phyloP scores from a whole-genome alignment of 805 yeast species.

The Lachancea meyersii region DNA sequence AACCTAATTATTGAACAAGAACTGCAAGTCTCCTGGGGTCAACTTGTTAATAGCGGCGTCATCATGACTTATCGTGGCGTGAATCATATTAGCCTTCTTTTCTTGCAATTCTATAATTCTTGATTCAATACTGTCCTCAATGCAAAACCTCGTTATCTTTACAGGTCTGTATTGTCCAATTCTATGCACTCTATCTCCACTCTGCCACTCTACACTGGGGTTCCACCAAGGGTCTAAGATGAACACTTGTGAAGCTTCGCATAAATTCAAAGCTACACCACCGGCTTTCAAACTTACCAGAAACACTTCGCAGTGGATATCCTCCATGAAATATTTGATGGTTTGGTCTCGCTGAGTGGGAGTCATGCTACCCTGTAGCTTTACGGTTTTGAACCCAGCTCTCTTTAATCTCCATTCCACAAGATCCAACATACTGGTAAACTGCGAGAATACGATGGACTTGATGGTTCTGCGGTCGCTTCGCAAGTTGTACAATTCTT shows the following conservation, averaged over 20 bases:
- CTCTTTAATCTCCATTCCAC: slow-evolving; percentile 93
- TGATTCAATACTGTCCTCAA: slow-evolving; percentile 94
- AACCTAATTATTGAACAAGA: slow-evolving; percentile 72
- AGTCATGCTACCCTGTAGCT: slow-evolving; percentile 94
- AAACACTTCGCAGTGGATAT: slow-evolving; percentile 86
- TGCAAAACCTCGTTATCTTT: slow-evolving; percentile 82
- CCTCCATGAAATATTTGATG: slow-evolving; percentile 86
- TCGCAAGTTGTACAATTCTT: slow-evolving; percentile 80
- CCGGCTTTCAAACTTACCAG: slow-evolving; percentile 95
- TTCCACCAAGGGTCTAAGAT: slow-evolving; percentile 99
- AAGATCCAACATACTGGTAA: slow-evolving; percentile 91
- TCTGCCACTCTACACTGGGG: slow-evolving; percentile 97
- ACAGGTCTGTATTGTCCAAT: slow-evolving; percentile 96
- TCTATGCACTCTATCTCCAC: slow-evolving; percentile 96
- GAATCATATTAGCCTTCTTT: slow-evolving; percentile 96
- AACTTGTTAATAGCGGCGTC: slow-evolving; percentile 82
- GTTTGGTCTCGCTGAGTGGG: slow-evolving; percentile 92
- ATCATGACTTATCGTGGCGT: slow-evolving; percentile 91
- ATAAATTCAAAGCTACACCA: slow-evolving; percentile 93
- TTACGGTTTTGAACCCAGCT: slow-evolving; percentile 93
- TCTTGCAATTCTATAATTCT: slow-evolving; percentile 94
- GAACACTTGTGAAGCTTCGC: slow-evolving; percentile 96
- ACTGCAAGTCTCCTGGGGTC: slow-evolving; percentile 92
- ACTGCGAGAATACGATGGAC: slow-evolving; percentile 95
- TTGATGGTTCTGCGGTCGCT: slow-evolving; percentile 86